Evolutionary conservation across 495 filamentous ascomycete genomes (phyloP), one percentile per base, ranked within the genome.

Genomic region (Darksidea phi): DNA sequence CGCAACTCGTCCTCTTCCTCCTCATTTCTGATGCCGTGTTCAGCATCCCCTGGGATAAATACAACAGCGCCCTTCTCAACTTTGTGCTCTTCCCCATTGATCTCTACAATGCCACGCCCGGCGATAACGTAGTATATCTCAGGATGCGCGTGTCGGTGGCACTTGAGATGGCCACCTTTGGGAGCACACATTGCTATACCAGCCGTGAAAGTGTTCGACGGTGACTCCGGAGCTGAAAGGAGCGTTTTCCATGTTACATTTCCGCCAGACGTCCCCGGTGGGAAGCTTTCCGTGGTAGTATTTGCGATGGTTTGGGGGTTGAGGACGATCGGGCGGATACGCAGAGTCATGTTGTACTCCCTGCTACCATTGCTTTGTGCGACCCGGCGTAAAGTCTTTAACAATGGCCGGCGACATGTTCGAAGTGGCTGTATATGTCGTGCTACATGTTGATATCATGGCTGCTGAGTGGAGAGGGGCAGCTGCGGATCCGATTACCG

Each of bases 211-310:
- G 58, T 61, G 26, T 54, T 32, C 7, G 49, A 48, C 2, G 58
- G 42, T 4, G 49, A 37, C 38, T 37, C 24, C 1, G 46, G 21
- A 1, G 49, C 10, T 0, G 58, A 54, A 25, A 61, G 13, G 4
- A 61, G 23, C 10, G 58, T 61, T 20, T 55, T 54, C 58, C 58
- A 61, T 7, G 58, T 54, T 13, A 61, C 58, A 42, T 54, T 47
- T 7, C 58, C 58, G 24, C 23, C 36, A 15, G 18, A 6, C 6
- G 17, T 54, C 13, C 26, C 1, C 24, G 15, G 36, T 10, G 36
- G 4, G 25, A 61, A 61, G 37, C 48, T 4, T 36, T 61, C 57
- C 7, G n/a, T 10, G 2, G 21, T 20, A 7, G n/a, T 6, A 7
- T 37, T 23, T 23, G 58, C 23, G 15, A 61, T 61, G 49, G 38